These are phyloP conservation scores for Hymenoscyphus repandus DNA, from an alignment of 2,329 filamentous ascomycete genomes.

Conservation along the genomic window DNA sequence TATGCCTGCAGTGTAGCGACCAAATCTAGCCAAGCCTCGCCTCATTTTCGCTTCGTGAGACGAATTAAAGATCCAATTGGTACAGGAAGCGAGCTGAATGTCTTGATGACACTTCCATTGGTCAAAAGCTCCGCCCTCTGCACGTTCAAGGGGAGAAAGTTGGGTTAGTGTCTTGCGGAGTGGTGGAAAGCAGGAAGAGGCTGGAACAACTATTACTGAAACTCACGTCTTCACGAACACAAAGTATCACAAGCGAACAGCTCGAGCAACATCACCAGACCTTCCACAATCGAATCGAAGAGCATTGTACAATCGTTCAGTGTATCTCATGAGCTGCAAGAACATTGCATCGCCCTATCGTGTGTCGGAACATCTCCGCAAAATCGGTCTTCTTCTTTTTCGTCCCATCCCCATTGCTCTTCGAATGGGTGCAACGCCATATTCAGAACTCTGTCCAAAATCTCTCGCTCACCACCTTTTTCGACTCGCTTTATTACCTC, in stretches of 20 bases:
- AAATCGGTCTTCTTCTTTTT: slow-evolving; percentile 74
- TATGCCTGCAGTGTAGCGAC: neutral
- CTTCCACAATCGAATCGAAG: too few relatives aligned
- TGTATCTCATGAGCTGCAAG: slow-evolving; percentile 71
- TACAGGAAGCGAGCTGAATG: neutral
- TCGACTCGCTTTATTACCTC: slow-evolving; percentile 89
- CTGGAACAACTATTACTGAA: slow-evolving; percentile 1
- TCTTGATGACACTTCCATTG: too few relatives aligned
- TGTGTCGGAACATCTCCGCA: slow-evolving; percentile 77
- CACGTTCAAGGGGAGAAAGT: neutral
- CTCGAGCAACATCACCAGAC: neutral
- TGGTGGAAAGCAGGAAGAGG: neutral
- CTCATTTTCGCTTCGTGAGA: neutral
- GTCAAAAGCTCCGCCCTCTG: neutral
- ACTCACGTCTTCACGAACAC: too few relatives aligned
- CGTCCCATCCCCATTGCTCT: slow-evolving; percentile 67
- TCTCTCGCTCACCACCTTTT: slow-evolving; percentile 72
- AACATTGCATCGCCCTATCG: slow-evolving; percentile 83
- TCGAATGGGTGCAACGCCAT: slow-evolving; percentile 82
- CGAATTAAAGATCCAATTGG: neutral
- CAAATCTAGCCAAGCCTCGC: neutral
- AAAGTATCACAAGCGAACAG: neutral
- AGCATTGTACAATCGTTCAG: neutral
- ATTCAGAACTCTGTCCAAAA: slow-evolving; percentile 72
- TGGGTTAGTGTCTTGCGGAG: too few relatives aligned